phyloP scores from a whole-genome alignment of 371 early-diverging fungal species.

The Saksenaea vasiformis region DNA sequence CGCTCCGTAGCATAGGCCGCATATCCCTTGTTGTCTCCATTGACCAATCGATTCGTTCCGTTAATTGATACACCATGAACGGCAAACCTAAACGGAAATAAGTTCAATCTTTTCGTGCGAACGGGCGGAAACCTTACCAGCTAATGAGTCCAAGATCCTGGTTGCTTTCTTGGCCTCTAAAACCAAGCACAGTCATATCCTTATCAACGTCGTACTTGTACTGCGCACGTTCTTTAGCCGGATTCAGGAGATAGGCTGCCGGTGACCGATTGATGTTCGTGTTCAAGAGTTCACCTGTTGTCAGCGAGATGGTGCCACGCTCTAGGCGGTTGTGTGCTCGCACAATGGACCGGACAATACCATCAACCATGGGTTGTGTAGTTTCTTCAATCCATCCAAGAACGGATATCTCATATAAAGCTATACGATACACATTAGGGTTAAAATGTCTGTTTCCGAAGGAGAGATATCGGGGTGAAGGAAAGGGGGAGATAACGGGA shows the following conservation, averaged over 20 bases:
- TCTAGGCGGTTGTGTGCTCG: conserved; percentile 55
- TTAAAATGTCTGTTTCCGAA: no score
- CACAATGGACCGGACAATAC: conserved; percentile 56
- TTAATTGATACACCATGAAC: conserved; percentile 70
- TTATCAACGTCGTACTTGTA: conserved; percentile 62
- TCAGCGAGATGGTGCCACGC: conserved; percentile 32
- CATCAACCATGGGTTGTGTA: conserved; percentile 56
- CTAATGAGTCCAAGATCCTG: conserved; percentile 38
- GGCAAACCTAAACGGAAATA: conserved; percentile 54
- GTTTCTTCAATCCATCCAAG: conserved; percentile 55
- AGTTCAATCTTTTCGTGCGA: not conserved
- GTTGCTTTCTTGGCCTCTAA: conserved; percentile 24
- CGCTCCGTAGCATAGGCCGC: conserved; percentile 59
- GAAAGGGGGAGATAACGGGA: no score
- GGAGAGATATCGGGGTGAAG: no score
- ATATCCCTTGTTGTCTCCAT: conserved; percentile 75
- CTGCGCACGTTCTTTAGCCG: conserved; percentile 49
- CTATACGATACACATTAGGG: conserved; percentile 17
- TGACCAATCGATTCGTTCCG: conserved; percentile 52
- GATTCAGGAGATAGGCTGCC: conserved; percentile 59
- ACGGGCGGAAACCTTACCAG: conserved; percentile 28
- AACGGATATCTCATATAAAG: conserved; percentile 43
- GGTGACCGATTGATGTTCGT: conserved; percentile 66
- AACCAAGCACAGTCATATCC: conserved; percentile 49
- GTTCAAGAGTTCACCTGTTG: conserved; percentile 44